These are phyloP conservation scores for Elsinoe arachidis DNA, from an alignment of 2,329 filamentous ascomycete species.

Conservation along the genomic window DNA sequence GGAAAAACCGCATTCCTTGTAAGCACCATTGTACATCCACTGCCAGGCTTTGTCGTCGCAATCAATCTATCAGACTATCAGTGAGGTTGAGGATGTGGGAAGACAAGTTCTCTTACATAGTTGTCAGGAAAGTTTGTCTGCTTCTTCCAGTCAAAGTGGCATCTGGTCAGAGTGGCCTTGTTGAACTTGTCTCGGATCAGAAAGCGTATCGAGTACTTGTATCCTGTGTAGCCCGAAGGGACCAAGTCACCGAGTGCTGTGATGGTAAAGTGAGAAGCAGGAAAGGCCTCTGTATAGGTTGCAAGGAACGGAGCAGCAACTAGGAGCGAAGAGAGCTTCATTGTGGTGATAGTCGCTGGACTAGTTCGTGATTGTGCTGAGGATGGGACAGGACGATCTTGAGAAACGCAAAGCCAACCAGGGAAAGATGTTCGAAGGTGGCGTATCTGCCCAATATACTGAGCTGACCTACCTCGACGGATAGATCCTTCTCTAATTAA, in stretches of 20 bases:
- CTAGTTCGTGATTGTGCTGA: not conserved
- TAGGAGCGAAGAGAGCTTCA: not conserved
- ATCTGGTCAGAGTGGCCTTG: conserved; percentile 1
- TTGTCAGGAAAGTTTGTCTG: not conserved
- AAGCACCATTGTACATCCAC: conserved; percentile 1
- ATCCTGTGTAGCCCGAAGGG: conserved; percentile 4
- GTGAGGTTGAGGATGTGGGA: not conserved
- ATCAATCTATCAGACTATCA: not conserved
- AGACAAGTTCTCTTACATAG: not conserved
- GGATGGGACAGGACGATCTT: not conserved
- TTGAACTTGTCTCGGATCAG: conserved; percentile 3
- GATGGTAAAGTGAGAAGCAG: conserved; percentile 9
- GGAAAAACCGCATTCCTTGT: conserved; percentile 5
- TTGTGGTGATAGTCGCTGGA: not conserved
- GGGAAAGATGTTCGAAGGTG: not conserved
- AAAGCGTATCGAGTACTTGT: conserved; percentile 10
- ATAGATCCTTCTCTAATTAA: not conserved
- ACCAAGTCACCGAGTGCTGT: conserved; percentile 5
- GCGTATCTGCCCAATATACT: not conserved
- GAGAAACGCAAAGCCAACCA: conserved; percentile 4
- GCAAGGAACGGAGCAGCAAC: conserved; percentile 2
- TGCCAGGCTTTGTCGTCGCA: conserved; percentile 1
- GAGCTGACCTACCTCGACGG: not conserved
- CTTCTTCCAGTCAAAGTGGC: conserved; percentile 9
- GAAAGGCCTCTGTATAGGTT: not conserved